Evolutionary conservation across 345 rosid genomes (phyloP), one percentile per base, ranked within the genome.

Genomic region (Linum lewisii): DNA sequence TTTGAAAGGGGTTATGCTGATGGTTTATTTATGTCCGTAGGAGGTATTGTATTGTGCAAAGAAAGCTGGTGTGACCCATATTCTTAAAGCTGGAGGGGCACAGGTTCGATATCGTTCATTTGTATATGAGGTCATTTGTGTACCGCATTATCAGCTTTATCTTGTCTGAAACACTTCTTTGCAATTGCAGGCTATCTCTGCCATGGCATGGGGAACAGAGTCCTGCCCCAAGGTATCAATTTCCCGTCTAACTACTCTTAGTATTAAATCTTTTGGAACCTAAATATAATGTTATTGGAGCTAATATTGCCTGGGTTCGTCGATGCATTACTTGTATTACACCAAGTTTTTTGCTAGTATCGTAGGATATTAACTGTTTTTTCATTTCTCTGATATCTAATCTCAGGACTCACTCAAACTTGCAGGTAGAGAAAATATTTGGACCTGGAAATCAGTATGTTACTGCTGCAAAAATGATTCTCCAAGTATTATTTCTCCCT

Each of bases 361-460:
- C 20, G 13, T 20, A 24, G 56, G 8, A 19, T 52, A 11, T 24
- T 52, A n/a, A 11, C 14, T 52, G 25, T 21, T 24, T 18, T 51
- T 24, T 21, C 20, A 9, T 21, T 19, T 24, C 13, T 66, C 42
- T 10, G 51, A 52, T 7, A 7, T 59, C 7, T 38, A 18, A 13
- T 5, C n/a, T 34, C 14, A n/a, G 62, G 21, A 11, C 2, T 14
- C 56, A 21, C 14, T 21, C 25, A 38, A 1, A 50, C 50, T 69
- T 67, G 71, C 74, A 88, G 98, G 97, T 81, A 70, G 97, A 84
- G 75, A 88, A 92, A 79, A 75, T 91, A 66, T 79, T 91, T 72
- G 96, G 96, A 58, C 96, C 98, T 1, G 96, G 95, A 57, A 92
- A 92, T 77, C 98, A 92, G 74, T 86, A 84, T 69, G 97, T 88